phyloP scores from a whole-genome alignment of 129 eudicot genomes.

The Lactuca saligna region DNA sequence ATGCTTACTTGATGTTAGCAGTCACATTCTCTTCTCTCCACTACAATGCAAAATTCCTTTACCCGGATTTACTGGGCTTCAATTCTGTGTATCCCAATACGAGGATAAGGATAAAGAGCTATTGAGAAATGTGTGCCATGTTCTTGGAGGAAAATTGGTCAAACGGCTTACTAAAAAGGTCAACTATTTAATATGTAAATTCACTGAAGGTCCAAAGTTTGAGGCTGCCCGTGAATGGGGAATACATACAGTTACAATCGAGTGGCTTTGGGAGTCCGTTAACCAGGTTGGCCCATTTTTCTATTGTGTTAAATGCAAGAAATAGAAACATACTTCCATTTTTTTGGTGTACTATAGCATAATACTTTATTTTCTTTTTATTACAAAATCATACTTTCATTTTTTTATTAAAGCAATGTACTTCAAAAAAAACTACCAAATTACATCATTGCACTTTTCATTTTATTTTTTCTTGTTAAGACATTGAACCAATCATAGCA shows the following conservation, averaged over 20 bases:
- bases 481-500: too few species aligned
- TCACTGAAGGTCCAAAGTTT: constrained; percentile 66
- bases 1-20: constrained; percentile 66
- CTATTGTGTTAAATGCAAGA: not conserved
- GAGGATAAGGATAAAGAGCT: constrained; percentile 65
- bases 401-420: too few species aligned
- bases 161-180: constrained; percentile 56
- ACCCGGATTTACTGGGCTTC: constrained; percentile 59
- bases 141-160: constrained; percentile 69
- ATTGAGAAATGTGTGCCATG: constrained; percentile 75
- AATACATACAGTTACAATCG: constrained; percentile 57
- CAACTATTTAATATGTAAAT: constrained; percentile 77
- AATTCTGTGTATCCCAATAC: constrained; percentile 79
- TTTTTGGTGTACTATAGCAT: too few species aligned
- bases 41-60: constrained; percentile 85
- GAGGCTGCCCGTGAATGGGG: constrained; percentile 80
- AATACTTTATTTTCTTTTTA: too few species aligned
- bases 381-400: too few species aligned
- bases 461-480: too few species aligned
- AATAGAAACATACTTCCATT: too few species aligned
- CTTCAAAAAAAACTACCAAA: too few species aligned
- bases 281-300: constrained; percentile 55
- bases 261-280: constrained; percentile 84
- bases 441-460: too few species aligned
- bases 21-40: constrained; percentile 90